Percentiles rank a stretch among this genome's conserved stretches.
These are phyloP conservation scores for Cetraspora pellucida DNA, from an alignment of 192 early-diverging fungal genomes.

Conservation along the genomic window DNA sequence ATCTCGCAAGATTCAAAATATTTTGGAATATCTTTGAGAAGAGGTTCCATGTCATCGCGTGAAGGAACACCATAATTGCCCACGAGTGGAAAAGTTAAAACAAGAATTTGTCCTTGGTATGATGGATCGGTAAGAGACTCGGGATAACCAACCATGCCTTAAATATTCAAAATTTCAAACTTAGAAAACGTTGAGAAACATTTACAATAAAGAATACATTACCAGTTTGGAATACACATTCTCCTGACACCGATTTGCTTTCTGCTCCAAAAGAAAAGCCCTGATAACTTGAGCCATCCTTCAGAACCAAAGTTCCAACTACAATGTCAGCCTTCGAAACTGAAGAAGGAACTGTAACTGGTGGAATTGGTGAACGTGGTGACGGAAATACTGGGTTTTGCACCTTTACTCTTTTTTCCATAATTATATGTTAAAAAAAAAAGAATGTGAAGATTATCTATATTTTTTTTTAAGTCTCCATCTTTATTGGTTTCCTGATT, in stretches of 20 bases:
- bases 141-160: constrained; percentile 98
- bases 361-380: constrained; percentile 43
- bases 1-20: constrained; percentile 97
- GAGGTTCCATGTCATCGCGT: constrained; percentile 77
- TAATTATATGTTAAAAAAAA: too few species aligned
- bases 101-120: constrained; percentile 97
- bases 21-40: constrained; percentile 84
- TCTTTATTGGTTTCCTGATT: too few species aligned
- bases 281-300: constrained; percentile 83
- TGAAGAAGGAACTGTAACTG: constrained; percentile 43
- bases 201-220: constrained; percentile 2
- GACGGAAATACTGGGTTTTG: constrained; percentile 11
- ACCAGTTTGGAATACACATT: constrained; percentile 99
- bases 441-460: too few species aligned
- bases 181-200: neutral
- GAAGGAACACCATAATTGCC: constrained; percentile 99
- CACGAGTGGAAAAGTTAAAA: constrained; percentile 95
- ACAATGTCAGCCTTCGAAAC: constrained; percentile 37
- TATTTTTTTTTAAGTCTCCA: too few species aligned
- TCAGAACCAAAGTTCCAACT: constrained; percentile 75
- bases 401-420: too few species aligned
- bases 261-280: constrained; percentile 97
- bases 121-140: constrained; percentile 98
- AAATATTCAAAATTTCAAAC: neutral
- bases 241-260: constrained; percentile 81